Percentiles rank a stretch among this genome's conserved stretches.
Conservation (phyloP, 352 stramenopile genomes). For the Blastocystis sp. region DNA sequence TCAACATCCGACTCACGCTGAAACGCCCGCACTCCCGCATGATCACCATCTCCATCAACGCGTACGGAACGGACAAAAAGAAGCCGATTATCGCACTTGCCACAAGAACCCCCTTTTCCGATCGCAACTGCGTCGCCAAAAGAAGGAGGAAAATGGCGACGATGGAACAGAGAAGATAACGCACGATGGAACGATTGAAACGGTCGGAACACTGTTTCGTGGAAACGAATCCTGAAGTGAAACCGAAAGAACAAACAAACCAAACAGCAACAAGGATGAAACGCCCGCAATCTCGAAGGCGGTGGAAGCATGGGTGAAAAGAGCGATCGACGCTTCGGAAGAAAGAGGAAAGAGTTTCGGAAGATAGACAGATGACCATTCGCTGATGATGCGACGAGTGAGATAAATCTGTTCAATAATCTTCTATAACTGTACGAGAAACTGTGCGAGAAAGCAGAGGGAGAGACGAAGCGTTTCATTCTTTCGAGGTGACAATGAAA, state of each 20-base stretch:
- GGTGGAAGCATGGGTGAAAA: neutral
- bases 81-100: neutral
- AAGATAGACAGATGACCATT: slow-evolving; percentile 1
- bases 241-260: neutral
- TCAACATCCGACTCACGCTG: neutral
- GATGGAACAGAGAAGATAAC: neutral
- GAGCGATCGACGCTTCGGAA: neutral
- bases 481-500: neutral
- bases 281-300: neutral
- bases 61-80: slow-evolving; percentile 7
- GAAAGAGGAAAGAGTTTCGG: neutral
- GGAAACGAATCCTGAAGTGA: neutral
- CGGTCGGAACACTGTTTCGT: no score
- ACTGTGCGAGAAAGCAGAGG: neutral
- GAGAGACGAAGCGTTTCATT: neutral
- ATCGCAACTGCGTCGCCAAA: neutral
- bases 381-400: neutral
- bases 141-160: neutral
- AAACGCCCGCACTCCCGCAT: neutral
- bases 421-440: neutral
- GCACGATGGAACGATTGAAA: neutral
- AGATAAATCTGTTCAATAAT: slow-evolving; percentile 1
- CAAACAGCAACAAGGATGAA: neutral
- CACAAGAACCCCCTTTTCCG: neutral
- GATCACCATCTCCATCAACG: neutral